These are phyloP conservation scores for Teratosphaeria viscida DNA, from an alignment of 2,329 filamentous ascomycete species.

Conservation along the genomic window DNA sequence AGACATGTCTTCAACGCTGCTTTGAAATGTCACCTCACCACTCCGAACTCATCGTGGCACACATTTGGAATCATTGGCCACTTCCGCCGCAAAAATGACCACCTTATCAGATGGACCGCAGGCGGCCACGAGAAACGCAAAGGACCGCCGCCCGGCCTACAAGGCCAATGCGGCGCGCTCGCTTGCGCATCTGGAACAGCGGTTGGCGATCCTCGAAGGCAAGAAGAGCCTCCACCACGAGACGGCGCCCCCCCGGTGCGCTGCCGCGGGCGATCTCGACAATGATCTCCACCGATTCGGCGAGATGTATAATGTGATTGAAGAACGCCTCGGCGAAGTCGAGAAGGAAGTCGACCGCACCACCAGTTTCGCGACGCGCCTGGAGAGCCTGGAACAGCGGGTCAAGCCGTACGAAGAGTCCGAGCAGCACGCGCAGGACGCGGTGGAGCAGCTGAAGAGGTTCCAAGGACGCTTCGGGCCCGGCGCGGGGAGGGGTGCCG, in stretches of 20 bases:
- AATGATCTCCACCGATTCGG: neutral
- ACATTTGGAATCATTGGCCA: neutral
- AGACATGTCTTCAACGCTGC: neutral
- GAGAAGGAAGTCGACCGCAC: neutral
- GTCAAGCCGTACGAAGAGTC: constrained; percentile 5
- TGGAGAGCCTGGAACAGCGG: neutral
- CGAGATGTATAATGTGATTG: neutral
- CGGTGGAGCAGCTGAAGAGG: constrained; percentile 2
- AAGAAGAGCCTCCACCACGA: neutral
- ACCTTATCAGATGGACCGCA: constrained; percentile 2
- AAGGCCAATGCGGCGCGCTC: neutral
- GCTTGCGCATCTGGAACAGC: constrained; percentile 1
- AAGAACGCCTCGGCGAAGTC: neutral
- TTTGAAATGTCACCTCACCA: neutral
- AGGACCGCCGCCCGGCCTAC: constrained; percentile 3
- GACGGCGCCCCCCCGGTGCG: neutral
- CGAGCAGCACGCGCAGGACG: constrained; percentile 1
- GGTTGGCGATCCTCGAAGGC: neutral
- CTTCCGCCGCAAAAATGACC: neutral
- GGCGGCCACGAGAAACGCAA: constrained; percentile 1
- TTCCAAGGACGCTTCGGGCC: neutral
- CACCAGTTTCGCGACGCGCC: neutral
- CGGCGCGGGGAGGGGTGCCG: neutral
- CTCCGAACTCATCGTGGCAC: neutral
- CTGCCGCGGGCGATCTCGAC: neutral